phyloP scores from a whole-genome alignment of 768 basidiomycete genomes.

The Cyclocybe cylindracea region DNA sequence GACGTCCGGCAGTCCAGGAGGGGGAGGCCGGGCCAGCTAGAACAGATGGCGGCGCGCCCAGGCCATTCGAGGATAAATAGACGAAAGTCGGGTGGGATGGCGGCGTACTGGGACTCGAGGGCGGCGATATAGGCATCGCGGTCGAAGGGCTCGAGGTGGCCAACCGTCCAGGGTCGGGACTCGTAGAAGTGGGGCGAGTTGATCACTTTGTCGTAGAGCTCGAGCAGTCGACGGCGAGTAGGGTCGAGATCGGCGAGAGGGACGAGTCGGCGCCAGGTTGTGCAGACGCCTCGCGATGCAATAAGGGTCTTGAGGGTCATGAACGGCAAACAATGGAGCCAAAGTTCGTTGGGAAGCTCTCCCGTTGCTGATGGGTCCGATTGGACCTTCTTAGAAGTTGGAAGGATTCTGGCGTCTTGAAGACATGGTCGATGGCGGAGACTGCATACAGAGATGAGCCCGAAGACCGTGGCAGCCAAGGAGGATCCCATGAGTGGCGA shows the following conservation, averaged over 20 bases:
- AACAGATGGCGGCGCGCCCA: background rate
- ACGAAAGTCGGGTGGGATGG: conserved; percentile 7
- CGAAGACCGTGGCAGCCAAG: too few relatives aligned
- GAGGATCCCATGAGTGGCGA: too few relatives aligned
- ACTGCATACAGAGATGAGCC: too few relatives aligned
- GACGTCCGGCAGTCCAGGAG: background rate
- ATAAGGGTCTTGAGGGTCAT: conserved; percentile 1
- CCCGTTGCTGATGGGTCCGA: too few relatives aligned
- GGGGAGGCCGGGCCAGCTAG: conserved; percentile 8
- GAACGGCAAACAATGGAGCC: conserved; percentile 5
- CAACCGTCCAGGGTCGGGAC: background rate
- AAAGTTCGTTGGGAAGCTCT: conserved; percentile 1
- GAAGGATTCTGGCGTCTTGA: too few relatives aligned
- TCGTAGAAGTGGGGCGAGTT: background rate
- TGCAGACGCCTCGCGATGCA: background rate
- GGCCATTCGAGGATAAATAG: conserved; percentile 14
- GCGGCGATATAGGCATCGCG: background rate
- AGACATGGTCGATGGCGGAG: too few relatives aligned
- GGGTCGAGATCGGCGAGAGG: conserved; percentile 1
- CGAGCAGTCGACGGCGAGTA: background rate
- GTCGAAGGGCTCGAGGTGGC: background rate
- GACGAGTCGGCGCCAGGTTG: background rate
- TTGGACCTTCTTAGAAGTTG: too few relatives aligned
- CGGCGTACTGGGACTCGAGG: background rate
- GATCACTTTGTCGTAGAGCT: background rate